Percentiles rank a stretch among this genome's conserved stretches.
Conservation (phyloP, 306 rosid genomes). For the Cucumis sativus region Cucumber_9930_V3 NC_026657.2:29169001-29169500, state of each 20-base stretch:
- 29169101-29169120: slow-evolving; percentile 7
- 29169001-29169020: background rate
- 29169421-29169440: background rate
- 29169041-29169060: slow-evolving; percentile 2
- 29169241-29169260: background rate
- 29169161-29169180: background rate
- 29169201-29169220: background rate
- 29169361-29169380: slow-evolving; percentile 7
- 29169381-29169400: background rate
- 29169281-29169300: background rate
- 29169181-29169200: background rate
- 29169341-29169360: slow-evolving; percentile 12
- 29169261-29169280: background rate
- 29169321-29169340: slow-evolving; percentile 8
- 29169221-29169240: background rate
- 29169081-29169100: slow-evolving; percentile 1
- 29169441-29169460: background rate
- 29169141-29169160: slow-evolving; percentile 8
- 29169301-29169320: background rate
- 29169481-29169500: slow-evolving; percentile 67
- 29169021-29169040: background rate
- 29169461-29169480: slow-evolving; percentile 41
- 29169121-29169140: background rate
- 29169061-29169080: background rate
- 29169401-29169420: background rate